Percentiles rank a stretch among this genome's conserved stretches.
Evolutionary conservation across 495 filamentous ascomycete species (phyloP).

Genomic region (Astrothelium subdiscretum): DNA sequence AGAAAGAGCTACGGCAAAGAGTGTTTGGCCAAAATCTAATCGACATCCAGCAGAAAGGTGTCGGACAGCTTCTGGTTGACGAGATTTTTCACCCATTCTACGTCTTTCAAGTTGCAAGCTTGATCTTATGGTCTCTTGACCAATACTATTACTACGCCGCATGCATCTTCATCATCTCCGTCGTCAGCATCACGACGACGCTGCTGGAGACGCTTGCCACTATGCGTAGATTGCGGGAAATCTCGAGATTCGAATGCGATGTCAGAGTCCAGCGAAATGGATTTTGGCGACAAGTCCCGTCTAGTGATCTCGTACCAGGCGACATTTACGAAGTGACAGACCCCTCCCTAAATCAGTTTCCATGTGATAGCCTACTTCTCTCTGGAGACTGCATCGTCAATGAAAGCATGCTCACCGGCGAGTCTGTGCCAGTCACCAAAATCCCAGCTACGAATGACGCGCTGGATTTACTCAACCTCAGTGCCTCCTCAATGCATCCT

Average conservation of each 20-base stretch:
- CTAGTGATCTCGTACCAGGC: slow-evolving; percentile 82
- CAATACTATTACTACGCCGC: slow-evolving; percentile 95
- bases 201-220: slow-evolving; percentile 87
- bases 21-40: slow-evolving; percentile 86
- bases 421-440: slow-evolving; percentile 96
- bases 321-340: slow-evolving; percentile 98
- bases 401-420: slow-evolving; percentile 98
- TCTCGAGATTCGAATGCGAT: slow-evolving; percentile 90
- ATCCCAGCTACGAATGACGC: slow-evolving; percentile 73
- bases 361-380: slow-evolving; percentile 83
- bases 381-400: slow-evolving; percentile 98
- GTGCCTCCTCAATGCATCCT: slow-evolving; percentile 64
- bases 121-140: slow-evolving; percentile 89
- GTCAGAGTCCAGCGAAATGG: slow-evolving; percentile 85
- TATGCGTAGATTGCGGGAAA: slow-evolving; percentile 80
- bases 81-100: slow-evolving; percentile 98
- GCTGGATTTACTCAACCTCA: slow-evolving; percentile 59
- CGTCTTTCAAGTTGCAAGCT: slow-evolving; percentile 91
- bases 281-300: slow-evolving; percentile 85
- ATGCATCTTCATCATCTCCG: slow-evolving; percentile 91
- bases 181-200: slow-evolving; percentile 80
- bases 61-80: slow-evolving; percentile 72
- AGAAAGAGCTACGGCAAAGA: slow-evolving; percentile 68
- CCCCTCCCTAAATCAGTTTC: slow-evolving; percentile 84
- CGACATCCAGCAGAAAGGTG: slow-evolving; percentile 79